Conservation (phyloP, 208 protist species). For the Acanthamoeba comandoni region DNA sequence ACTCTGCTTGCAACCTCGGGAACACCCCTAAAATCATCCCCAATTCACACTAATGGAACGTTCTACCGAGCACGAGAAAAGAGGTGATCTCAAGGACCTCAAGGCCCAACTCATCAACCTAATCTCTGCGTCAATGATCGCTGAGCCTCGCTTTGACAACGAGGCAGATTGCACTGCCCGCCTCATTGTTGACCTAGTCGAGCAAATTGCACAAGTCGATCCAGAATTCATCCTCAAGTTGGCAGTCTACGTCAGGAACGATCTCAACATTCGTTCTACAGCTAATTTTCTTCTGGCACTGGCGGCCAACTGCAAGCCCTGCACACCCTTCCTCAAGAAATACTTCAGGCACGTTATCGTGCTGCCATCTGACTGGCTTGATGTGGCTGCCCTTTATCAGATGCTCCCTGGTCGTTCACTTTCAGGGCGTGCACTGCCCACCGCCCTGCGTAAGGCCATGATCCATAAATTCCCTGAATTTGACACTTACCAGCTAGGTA, state of each 20-base stretch:
- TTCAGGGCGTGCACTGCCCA: slow-evolving; percentile 86
- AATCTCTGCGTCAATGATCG: slow-evolving; percentile 59
- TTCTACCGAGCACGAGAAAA: not conserved
- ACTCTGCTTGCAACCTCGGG: slow-evolving; percentile 1
- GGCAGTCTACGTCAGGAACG: slow-evolving; percentile 77
- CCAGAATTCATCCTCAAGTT: slow-evolving; percentile 72
- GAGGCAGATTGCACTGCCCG: slow-evolving; percentile 2
- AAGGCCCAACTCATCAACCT: slow-evolving; percentile 58
- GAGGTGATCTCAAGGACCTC: slow-evolving; percentile 6
- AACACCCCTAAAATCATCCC: not conserved
- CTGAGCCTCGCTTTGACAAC: slow-evolving; percentile 47
- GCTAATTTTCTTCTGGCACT: slow-evolving; percentile 93
- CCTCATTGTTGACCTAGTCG: slow-evolving; percentile 22
- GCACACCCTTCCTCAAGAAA: slow-evolving; percentile 90
- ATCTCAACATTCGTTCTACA: slow-evolving; percentile 93
- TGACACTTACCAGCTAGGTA: slow-evolving; percentile 92
- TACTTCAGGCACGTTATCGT: slow-evolving; percentile 91
- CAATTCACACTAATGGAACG: slow-evolving; percentile 9
- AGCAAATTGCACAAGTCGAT: not conserved
- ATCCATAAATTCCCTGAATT: slow-evolving; percentile 92
- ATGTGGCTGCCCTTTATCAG: slow-evolving; percentile 90
- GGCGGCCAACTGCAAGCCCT: slow-evolving; percentile 88
- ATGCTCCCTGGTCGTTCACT: slow-evolving; percentile 51
- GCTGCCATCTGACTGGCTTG: slow-evolving; percentile 94
- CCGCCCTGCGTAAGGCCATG: slow-evolving; percentile 91